Evolutionary conservation across 345 rosid genomes (phyloP), one percentile per base, ranked within the genome.

Genomic region (Fremontodendron californicum): DNA sequence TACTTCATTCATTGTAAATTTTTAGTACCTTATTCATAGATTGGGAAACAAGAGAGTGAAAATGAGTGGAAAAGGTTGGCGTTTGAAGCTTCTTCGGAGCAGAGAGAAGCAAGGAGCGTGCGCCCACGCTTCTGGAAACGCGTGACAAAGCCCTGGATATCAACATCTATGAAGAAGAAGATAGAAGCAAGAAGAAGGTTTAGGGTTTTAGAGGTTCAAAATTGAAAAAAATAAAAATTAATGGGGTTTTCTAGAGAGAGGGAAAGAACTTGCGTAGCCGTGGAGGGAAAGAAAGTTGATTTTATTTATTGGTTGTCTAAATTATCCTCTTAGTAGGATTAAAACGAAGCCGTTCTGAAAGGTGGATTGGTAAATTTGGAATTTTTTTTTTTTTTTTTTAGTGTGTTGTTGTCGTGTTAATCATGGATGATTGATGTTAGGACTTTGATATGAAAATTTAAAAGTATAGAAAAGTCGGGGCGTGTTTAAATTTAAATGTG

Each of bases 81-180:
- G 73, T 66, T 61, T 74, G 85, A 43, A 76, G 84, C 64, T 82
- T 83, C 82, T 40, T 79, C 69, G 87, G 70, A 76, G 80, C 57
- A 60, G 82, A 78, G 52, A 82, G 80, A 55, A 89, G 81, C 75
- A 78, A 75, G 74, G 90, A 76, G 84, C 89, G 83, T 76, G 82
- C 78, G 42, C 85, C 75, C 4, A 83, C 80, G 82, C 85, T 77
- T 80, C 91, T 81, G 25, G 94, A 83, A 64, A 81, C 79, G 81
- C 90, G 89, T 3, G 89, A 87, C 49, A 92, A 74, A 67, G 85
- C 84, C 85, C 86, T 85, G 27, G 87, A 82, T 16, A 87, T 78
- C 86, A 87, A 77, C 94, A 90, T 89, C 48, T 68, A 37, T 6
- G 54, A 13, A 43, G 9, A 25, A 68, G 73, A 45, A n/a, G 60